Percentiles rank a stretch among this genome's conserved stretches.
phyloP scores from a whole-genome alignment of 2,329 filamentous ascomycete genomes.

The Magnaporthales sp. region DNA sequence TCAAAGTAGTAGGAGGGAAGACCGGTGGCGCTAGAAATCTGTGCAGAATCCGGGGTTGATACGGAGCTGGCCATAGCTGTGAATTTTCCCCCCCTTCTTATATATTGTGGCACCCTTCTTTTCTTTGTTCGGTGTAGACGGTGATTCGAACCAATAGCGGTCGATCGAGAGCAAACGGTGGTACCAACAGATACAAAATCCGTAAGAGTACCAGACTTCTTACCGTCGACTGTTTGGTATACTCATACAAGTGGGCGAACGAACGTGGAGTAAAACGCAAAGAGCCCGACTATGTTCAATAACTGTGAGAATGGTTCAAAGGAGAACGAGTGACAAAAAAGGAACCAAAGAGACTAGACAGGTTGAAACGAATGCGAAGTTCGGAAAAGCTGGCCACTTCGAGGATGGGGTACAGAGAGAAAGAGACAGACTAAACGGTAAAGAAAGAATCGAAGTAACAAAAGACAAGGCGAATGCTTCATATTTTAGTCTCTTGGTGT shows the following conservation, averaged over 20 bases:
- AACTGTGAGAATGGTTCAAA: not conserved
- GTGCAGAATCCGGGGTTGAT: not conserved
- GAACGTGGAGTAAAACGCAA: not conserved
- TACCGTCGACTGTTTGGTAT: not conserved
- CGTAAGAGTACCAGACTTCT: not conserved
- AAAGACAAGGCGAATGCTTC: not conserved
- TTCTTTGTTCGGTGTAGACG: not conserved
- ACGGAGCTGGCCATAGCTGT: not conserved
- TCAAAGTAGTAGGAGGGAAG: constrained; percentile 10
- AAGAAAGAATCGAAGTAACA: not conserved
- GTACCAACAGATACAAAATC: not conserved
- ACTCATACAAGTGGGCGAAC: not conserved
- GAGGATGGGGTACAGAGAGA: not conserved
- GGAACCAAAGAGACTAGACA: not conserved
- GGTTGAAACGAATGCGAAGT: not conserved
- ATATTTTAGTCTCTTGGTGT: constrained; percentile 2
- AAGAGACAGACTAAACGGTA: not conserved
- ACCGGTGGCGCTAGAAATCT: not conserved
- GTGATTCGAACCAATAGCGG: not conserved
- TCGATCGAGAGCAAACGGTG: not conserved
- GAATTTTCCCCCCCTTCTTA: not conserved
- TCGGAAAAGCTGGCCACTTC: not conserved
- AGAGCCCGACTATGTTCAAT: not conserved
- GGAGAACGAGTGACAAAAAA: not conserved
- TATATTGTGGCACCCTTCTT: not conserved